A percentile compares a stretch with the other conserved stretches of the same genome.
These are phyloP conservation scores for Penicillium nordicum DNA, from an alignment of 2,329 filamentous ascomycete species.

Conservation along the genomic window DNA sequence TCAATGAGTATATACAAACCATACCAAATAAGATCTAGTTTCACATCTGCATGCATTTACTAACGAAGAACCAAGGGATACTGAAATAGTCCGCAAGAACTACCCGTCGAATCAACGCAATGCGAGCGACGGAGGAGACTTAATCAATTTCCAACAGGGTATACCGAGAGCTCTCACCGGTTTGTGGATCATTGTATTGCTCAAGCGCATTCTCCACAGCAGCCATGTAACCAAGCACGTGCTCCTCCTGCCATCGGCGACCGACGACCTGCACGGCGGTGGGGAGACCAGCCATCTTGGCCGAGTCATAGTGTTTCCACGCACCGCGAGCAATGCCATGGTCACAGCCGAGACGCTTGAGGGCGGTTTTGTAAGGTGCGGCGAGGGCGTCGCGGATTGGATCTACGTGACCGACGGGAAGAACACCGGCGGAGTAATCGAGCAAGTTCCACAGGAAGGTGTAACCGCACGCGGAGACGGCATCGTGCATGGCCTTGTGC, in stretches of 20 bases:
- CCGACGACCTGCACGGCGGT: conserved; percentile 84
- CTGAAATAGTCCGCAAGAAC: background rate
- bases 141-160: conserved; percentile 38
- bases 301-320: conserved; percentile 79
- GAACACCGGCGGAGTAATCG: conserved; percentile 77
- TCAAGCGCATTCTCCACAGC: conserved; percentile 71
- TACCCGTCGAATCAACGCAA: background rate
- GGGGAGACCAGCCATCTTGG: conserved; percentile 80
- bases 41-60: background rate
- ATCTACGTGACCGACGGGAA: conserved; percentile 85
- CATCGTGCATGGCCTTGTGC: conserved; percentile 80
- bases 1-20: background rate
- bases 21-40: background rate
- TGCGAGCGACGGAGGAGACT: background rate
- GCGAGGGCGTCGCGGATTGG: conserved; percentile 62
- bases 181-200: conserved; percentile 33
- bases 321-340: conserved; percentile 80
- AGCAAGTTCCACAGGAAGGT: conserved; percentile 93
- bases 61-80: background rate
- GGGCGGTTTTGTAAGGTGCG: conserved; percentile 44
- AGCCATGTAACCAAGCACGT: conserved; percentile 78
- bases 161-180: conserved; percentile 36
- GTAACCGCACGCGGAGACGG: conserved; percentile 83
- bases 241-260: conserved; percentile 77
- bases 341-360: conserved; percentile 47